phyloP scores from a whole-genome alignment of 2,329 filamentous ascomycete species.

The Thielaviopsis ethacetica region DNA sequence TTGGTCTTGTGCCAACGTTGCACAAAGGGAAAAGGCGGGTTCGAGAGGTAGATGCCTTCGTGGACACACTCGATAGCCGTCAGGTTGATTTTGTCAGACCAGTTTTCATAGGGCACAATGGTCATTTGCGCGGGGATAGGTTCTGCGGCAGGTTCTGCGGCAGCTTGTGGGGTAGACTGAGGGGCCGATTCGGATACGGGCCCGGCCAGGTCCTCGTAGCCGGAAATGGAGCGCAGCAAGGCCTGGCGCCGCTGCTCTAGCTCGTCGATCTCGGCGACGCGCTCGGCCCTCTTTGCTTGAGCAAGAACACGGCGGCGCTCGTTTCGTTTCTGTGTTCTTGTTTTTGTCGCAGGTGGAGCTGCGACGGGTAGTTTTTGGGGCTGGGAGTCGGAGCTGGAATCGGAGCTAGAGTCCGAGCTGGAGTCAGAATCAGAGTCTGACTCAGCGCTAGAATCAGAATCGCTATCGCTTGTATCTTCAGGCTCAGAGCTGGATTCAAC shows the following conservation, averaged over 20 bases:
- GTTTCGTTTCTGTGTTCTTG: conserved; percentile 10
- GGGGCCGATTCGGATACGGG: not conserved
- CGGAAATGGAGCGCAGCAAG: conserved; percentile 27
- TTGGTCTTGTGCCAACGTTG: conserved; percentile 77
- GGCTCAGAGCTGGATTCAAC: not conserved
- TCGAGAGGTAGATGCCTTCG: conserved; percentile 48
- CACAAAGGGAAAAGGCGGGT: conserved; percentile 77
- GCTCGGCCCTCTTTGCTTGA: not conserved
- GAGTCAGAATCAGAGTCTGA: conserved; percentile 5
- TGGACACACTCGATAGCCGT: conserved; percentile 71
- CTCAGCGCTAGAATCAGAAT: conserved; percentile 11
- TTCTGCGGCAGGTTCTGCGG: no score
- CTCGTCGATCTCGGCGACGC: not conserved
- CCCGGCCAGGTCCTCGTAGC: conserved; percentile 12
- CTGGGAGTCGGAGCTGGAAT: not conserved
- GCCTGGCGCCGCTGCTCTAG: conserved; percentile 3
- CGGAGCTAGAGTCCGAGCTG: not conserved
- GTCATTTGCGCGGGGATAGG: no score
- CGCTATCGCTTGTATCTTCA: conserved; percentile 10
- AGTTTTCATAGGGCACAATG: conserved; percentile 30
- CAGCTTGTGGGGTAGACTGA: no score
- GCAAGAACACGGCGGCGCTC: conserved; percentile 2
- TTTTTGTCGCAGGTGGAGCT: no score
- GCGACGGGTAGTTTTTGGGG: not conserved
- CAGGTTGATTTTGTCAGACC: conserved; percentile 59